Evolutionary conservation across 2,329 filamentous ascomycete genomes (phyloP), one percentile per base, ranked within the genome.

Genomic region (Penicillium frequentans): DNA sequence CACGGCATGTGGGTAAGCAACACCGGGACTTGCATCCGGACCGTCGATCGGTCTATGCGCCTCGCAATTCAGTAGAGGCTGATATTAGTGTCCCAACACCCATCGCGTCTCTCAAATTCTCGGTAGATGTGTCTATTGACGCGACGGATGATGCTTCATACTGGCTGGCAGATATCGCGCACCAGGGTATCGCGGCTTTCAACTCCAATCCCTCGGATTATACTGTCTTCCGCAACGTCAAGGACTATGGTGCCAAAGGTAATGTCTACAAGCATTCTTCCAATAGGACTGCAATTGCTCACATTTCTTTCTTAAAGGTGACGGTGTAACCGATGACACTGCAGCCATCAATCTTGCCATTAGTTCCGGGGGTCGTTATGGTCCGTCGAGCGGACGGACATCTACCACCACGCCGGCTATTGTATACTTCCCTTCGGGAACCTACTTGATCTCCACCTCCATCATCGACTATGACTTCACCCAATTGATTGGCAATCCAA

Each of bases 401-500:
- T 72, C 78, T 5, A 84, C 83, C 0, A 81, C 73, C 1, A 81
- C 79, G 2, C 83, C 83, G 2, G 82, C 81, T 3, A 70, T 84
- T 23, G 78, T 86, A n/a, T 85, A 84, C 67, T 84, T 84, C 63
- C 82, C 81, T 3, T 76, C 78, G 16, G 85, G 84, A 44, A 86
- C 80, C 0, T 89, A 89, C 61, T 50, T 84, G 2, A 77, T 86
- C 56, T 84, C 79, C 43, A 73, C 75, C 0, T 77, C 82, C 2
- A 84, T 89, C 59, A 79, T 86, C 52, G 79, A 85, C 64, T 86
- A 85, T 64, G 89, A 87, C 70, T 82, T 83, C 58, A 88, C 86
- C 6, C 81, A 86, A 69, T 71, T 88, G 14, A 78, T 88, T 54
- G 85, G 85, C 42, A 84, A 87, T 58, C 81, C 85, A 2, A 83